A percentile compares a stretch with the other conserved stretches of the same genome.
Conservation (phyloP, 2,329 filamentous ascomycete genomes). For the Venturia nashicola region DNA sequence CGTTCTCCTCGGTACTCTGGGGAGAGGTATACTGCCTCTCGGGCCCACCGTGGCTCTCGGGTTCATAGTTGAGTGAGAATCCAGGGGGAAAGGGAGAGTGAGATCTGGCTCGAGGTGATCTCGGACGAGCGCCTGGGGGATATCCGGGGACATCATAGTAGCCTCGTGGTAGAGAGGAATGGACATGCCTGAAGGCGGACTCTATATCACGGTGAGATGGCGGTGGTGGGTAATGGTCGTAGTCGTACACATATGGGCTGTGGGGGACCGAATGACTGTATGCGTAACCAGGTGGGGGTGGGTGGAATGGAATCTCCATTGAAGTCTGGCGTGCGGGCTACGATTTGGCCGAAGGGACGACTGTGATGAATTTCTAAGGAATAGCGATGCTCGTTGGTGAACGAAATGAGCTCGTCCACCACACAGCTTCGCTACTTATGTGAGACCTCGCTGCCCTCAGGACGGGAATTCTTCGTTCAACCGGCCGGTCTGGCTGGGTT, state of each 20-base stretch:
- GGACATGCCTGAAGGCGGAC: not conserved
- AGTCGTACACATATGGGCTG: not conserved
- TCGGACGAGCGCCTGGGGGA: not conserved
- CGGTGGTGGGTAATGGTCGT: not conserved
- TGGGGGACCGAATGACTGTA: not conserved
- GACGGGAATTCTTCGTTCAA: not conserved
- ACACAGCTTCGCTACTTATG: not conserved
- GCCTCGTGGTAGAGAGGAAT: not conserved
- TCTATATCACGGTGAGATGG: not conserved
- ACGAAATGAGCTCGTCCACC: not conserved
- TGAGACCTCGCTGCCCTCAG: not conserved
- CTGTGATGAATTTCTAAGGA: not conserved
- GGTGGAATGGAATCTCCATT: not conserved
- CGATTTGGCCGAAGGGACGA: not conserved
- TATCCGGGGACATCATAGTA: not conserved
- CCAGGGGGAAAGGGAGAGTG: not conserved
- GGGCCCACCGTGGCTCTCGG: not conserved
- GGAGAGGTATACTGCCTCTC: not conserved
- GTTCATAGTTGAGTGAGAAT: not conserved
- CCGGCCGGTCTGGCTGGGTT: not conserved
- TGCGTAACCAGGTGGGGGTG: not conserved
- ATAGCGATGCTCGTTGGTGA: not conserved
- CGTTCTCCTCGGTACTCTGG: not conserved
- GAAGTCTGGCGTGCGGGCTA: not conserved
- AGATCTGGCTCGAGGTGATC: not conserved